Conservation (phyloP, 495 filamentous ascomycete species). For the Hypoxylon trugodes region DNA sequence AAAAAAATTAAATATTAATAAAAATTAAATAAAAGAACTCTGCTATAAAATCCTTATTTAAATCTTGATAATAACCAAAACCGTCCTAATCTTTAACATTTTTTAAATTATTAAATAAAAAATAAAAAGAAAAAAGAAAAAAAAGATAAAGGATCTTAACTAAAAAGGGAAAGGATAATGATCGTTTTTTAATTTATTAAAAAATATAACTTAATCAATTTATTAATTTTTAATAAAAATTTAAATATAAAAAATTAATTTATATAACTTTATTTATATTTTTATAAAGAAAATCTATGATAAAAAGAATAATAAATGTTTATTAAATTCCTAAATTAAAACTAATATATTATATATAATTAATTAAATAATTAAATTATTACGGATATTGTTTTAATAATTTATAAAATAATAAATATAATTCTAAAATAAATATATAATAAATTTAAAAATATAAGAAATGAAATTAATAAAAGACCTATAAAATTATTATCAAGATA, state of each 20-base stretch:
- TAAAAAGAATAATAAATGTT: neutral
- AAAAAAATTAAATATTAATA: neutral
- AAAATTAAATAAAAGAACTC: neutral
- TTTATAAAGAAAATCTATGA: neutral
- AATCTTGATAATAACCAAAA: too few species aligned
- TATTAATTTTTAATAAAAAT: neutral
- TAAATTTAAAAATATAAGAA: too few species aligned
- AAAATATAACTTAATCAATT: neutral
- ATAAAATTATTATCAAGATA: too few species aligned
- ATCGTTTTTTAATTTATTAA: neutral
- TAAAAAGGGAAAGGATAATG: neutral
- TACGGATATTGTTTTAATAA: too few species aligned
- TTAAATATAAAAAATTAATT: neutral
- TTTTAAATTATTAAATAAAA: too few species aligned
- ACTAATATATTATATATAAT: neutral
- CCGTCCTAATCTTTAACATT: too few species aligned
- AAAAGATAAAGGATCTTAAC: neutral
- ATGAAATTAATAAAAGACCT: too few species aligned
- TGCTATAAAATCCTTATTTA: too few species aligned
- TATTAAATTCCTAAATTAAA: neutral
- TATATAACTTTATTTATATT: too few species aligned
- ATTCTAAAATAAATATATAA: too few species aligned
- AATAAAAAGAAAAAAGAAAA: neutral
- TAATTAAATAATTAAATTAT: neutral
- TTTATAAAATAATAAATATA: too few species aligned